Evolutionary conservation across 257 asterid genomes (phyloP), one percentile per base, ranked within the genome.

Genomic region (Capsicum baccatum): DNA sequence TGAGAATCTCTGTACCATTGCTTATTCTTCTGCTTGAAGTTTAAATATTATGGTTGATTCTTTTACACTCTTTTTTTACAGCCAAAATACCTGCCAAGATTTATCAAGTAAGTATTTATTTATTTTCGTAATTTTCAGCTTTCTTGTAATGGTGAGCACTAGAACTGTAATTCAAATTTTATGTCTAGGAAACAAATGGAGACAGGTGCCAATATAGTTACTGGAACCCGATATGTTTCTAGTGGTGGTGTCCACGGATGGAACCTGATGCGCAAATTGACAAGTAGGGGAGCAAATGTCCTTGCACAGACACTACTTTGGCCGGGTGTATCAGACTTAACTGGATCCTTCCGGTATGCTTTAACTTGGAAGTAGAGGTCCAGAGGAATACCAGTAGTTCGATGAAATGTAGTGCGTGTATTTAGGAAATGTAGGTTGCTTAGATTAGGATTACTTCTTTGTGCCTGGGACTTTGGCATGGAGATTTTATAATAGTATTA

Each of bases 321-420:
- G 99, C 99, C 98, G 33, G 98, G 99, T 87, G 99, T 95, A 81
- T 95, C 99, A 15, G 99, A 95, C 90, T 90, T 97, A 82, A 97
- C 99, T 83, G 99, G 99, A 83, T 97, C 98, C 19, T 97, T 95
- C 91, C 95, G 99, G 98, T 97, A 92, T 83, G 44, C 37, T 47
- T 82, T 78, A 21, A 8, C 60, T 26, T 54, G 47, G 50, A 54
- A 26, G 64, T 78, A 78, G 62, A 78, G 64, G 50, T 26, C 64
- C 54, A 78, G 62, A 78, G 64, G 50, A 54, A 76, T 52, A 76
- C 21, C 44, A 6, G 60, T 19, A 10, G 21, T 21, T 74, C 15
- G 2, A 78, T 78, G 14, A 76, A 52, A 33, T 54, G 81, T 54
- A 26, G 15, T 14, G 63, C 26, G 59, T 37, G 19, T 78, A 4